These are phyloP conservation scores for Gelatoporia subvermispora DNA, from an alignment of 768 basidiomycete genomes.

Conservation along the genomic window DNA sequence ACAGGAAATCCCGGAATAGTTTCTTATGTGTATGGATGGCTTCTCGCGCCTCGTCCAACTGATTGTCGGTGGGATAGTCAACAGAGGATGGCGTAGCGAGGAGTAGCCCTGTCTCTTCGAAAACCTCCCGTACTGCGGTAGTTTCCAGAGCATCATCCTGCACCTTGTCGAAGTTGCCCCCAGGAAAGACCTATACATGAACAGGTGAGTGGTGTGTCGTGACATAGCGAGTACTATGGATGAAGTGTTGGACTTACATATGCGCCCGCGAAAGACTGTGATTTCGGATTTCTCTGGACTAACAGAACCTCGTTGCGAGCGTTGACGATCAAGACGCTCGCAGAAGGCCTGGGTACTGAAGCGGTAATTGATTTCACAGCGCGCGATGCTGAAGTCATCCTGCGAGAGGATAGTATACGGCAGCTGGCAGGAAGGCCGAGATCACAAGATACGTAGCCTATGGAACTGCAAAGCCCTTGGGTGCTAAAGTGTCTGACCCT, in stretches of 20 bases:
- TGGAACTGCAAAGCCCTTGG: too few species aligned
- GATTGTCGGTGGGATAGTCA: constrained; percentile 28
- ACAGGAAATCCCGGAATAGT: constrained; percentile 50
- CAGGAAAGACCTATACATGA: constrained; percentile 62
- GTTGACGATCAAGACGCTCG: constrained; percentile 64
- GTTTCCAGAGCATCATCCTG: constrained; percentile 54
- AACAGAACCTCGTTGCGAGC: constrained; percentile 62
- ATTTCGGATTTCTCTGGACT: constrained; percentile 64
- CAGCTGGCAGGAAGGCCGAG: too few species aligned
- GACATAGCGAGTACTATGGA: neutral
- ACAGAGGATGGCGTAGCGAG: constrained; percentile 39
- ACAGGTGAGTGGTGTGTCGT: too few species aligned
- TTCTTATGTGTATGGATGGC: constrained; percentile 49
- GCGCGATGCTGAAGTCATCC: too few species aligned
- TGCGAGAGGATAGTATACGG: too few species aligned
- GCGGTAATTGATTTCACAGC: neutral
- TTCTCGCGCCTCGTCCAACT: constrained; percentile 50
- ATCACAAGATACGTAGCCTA: too few species aligned
- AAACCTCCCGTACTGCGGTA: constrained; percentile 72
- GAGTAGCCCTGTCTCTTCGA: constrained; percentile 70
- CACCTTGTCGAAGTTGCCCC: constrained; percentile 59
- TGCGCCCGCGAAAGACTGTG: constrained; percentile 60
- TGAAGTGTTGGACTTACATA: constrained; percentile 44
- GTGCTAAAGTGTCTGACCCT: too few species aligned
- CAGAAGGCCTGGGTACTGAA: constrained; percentile 50